Conservation (phyloP, 164 flowering plant species). For the Chloranthus sessilifolius region DNA sequence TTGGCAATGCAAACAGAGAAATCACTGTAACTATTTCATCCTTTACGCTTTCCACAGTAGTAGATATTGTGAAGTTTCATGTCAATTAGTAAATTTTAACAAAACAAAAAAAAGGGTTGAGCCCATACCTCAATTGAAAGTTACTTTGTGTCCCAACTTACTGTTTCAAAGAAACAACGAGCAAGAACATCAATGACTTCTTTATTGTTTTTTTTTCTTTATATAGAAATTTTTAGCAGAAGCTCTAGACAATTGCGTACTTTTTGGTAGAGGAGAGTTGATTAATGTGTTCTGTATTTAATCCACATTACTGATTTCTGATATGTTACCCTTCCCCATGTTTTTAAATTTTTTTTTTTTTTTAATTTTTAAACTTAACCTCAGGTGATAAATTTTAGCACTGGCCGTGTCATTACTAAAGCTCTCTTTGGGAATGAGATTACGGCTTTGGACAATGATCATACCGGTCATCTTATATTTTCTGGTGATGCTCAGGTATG, state of each 20-base stretch:
- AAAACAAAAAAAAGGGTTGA: no score
- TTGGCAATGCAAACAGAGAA: conserved; percentile 83
- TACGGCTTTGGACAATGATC: conserved; percentile 90
- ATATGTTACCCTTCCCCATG: neutral
- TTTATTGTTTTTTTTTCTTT: no score
- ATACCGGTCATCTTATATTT: conserved; percentile 90
- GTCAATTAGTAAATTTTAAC: no score
- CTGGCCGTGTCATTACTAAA: conserved; percentile 70
- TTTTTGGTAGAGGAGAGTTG: neutral
- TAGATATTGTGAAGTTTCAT: no score
- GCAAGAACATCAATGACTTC: no score
- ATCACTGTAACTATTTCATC: conserved; percentile 44
- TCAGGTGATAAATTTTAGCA: conserved; percentile 95
- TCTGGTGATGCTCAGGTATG: conserved; percentile 86
- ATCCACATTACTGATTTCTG: neutral
- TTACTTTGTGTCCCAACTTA: no score
- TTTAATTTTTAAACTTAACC: conserved; percentile 1
- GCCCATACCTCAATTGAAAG: no score
- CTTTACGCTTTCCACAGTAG: no score
- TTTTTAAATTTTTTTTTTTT: no score
- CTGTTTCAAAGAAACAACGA: no score
- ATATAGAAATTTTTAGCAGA: no score
- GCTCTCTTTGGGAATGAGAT: conserved; percentile 50
- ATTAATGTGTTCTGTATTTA: neutral
- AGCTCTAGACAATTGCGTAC: neutral